These are phyloP conservation scores for Phaffia tasmanica DNA, from an alignment of 768 basidiomycete genomes.

Conservation along the genomic window DNA sequence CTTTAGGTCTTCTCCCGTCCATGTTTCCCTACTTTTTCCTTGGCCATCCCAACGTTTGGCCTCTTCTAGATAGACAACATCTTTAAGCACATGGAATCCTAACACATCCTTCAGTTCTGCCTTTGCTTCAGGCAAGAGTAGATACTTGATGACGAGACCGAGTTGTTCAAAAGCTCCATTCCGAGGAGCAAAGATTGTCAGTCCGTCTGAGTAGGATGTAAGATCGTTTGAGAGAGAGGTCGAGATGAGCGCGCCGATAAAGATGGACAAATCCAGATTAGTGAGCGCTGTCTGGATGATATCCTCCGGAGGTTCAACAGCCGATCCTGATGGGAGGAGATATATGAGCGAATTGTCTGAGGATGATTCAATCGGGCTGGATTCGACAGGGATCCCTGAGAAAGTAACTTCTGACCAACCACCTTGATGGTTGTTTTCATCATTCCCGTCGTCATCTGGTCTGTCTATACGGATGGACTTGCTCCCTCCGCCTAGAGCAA, in stretches of 20 bases:
- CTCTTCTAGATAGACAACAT: constrained; percentile 58
- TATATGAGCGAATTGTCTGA: constrained; percentile 9
- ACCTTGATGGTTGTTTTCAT: constrained; percentile 22
- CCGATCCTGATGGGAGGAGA: constrained; percentile 52
- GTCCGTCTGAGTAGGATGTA: constrained; percentile 53
- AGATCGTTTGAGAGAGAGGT: constrained; percentile 61
- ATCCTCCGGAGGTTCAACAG: constrained; percentile 71
- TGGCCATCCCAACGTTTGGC: constrained; percentile 23
- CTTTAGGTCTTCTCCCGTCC: constrained; percentile 68
- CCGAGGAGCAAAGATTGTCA: constrained; percentile 73
- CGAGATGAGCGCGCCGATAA: constrained; percentile 80
- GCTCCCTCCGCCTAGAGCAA: neutral
- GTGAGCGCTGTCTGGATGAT: constrained; percentile 70
- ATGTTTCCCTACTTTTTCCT: constrained; percentile 52
- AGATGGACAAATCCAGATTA: constrained; percentile 71
- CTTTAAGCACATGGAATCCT: constrained; percentile 70
- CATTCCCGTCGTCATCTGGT: constrained; percentile 24
- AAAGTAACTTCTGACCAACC: constrained; percentile 54
- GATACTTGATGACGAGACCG: constrained; percentile 77
- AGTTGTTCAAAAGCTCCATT: constrained; percentile 82
- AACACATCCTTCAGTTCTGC: constrained; percentile 71
- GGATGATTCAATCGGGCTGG: constrained; percentile 53
- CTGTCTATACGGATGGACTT: neutral
- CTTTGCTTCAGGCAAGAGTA: constrained; percentile 59
- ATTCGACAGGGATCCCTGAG: constrained; percentile 68